Base-by-base conservation (phyloP, 257 asterid species). In the Prunella vulgaris region DNA sequence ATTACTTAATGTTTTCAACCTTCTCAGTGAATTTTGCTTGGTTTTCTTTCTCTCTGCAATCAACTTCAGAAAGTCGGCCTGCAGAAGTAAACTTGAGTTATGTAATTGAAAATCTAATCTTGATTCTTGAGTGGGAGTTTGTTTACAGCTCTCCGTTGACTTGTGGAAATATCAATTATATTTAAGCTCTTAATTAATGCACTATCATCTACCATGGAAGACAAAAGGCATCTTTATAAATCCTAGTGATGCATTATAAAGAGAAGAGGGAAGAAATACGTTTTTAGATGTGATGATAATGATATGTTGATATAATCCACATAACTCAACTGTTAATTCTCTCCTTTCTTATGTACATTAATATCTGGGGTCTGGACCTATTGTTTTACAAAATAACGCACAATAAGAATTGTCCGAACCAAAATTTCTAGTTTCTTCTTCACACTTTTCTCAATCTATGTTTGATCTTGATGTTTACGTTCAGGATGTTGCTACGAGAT, bases 401-500 rank as follows among this genome's bases (percentile, higher is more conserved):
- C 13, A 14, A 52, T n/a, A 46, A n/a, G 53, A 46, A 46, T 46
- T 1, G 22, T 46, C 53, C 4, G 49, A 42, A 42, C 5, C 49
- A 42, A 42, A 40, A 40, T 3, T 40, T 46, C 21, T 46, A n/a
- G 53, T 46, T 46, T 46, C 21, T 10, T 42, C 51, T 0, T 52
- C 59, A 18, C 59, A 7, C 59, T 52, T 52, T 18, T 52, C 59
- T 52, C 14, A 52, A 18, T 2, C 27, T 52, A 4, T 2, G 1
- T 30, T 5, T 48, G 18, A n/a, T 33, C 40, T 69, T 61, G 15
- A 68, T 54, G 21, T 64, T 64, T 60, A 5, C 75, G 10, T 40
- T 17, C 81, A 86, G 93, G 90, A 73, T 86, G 90, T 56, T 84
- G 88, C 79, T 84, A 82, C 27, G 90, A 84, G 84, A 82, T 84